phyloP scores from a whole-genome alignment of 176 grass and related monocot species.

The bread wheat (Triticum aestivum) region IWGSC_CS_RefSeq_v2.1 NC_057794.1:502049521-502050020 shows the following conservation, averaged over 20 bases:
- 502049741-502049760: background rate
- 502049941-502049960: no score
- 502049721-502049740: background rate
- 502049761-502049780: background rate
- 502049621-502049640: background rate
- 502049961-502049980: background rate
- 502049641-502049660: background rate
- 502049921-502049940: background rate
- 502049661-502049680: background rate
- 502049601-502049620: background rate
- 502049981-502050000: background rate
- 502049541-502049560: background rate
- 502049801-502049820: background rate
- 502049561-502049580: background rate
- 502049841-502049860: background rate
- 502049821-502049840: background rate
- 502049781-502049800: background rate
- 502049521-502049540: background rate
- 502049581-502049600: background rate
- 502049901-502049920: background rate
- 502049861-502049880: background rate
- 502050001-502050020: background rate
- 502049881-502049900: background rate
- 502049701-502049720: background rate
- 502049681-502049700: background rate